Conservation (phyloP, 2,329 filamentous ascomycete genomes). For the Aspergillus niger region DNA sequence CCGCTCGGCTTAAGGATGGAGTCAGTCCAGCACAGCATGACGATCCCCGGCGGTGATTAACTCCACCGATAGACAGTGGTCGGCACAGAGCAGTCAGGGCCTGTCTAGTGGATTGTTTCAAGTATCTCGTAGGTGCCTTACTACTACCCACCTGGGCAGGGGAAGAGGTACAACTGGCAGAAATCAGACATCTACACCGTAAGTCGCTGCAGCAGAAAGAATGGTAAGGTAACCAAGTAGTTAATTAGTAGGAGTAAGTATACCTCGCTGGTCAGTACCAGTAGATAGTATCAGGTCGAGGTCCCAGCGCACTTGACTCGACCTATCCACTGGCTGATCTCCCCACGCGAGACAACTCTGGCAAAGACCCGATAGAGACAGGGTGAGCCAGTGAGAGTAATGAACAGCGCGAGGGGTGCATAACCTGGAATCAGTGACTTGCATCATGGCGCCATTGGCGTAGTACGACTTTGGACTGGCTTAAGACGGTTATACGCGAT, state of each 20-base stretch:
- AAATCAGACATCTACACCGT: neutral
- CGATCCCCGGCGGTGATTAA: neutral
- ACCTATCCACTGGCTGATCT: neutral
- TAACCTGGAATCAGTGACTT: conserved; percentile 5
- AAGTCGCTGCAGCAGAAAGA: neutral
- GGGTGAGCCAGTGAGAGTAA: neutral
- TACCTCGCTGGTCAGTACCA: too few species aligned
- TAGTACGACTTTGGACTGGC: too few species aligned
- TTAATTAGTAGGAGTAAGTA: too few species aligned
- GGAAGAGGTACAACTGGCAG: neutral
- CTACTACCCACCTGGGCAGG: neutral
- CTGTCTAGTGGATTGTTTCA: neutral
- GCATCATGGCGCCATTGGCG: conserved; percentile 2
- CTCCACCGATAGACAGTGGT: conserved; percentile 5
- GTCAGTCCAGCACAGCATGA: conserved; percentile 5
- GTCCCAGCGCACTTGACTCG: neutral
- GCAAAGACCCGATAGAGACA: neutral
- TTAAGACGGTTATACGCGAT: neutral
- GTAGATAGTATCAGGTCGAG: neutral
- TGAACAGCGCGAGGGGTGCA: conserved; percentile 1
- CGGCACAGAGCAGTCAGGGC: neutral
- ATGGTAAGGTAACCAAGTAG: too few species aligned
- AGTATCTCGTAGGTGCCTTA: neutral
- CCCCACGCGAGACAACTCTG: neutral
- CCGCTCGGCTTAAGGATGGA: neutral